These are phyloP conservation scores for Parathielavia appendiculata DNA, from an alignment of 495 filamentous ascomycete species.

Conservation along the genomic window DNA sequence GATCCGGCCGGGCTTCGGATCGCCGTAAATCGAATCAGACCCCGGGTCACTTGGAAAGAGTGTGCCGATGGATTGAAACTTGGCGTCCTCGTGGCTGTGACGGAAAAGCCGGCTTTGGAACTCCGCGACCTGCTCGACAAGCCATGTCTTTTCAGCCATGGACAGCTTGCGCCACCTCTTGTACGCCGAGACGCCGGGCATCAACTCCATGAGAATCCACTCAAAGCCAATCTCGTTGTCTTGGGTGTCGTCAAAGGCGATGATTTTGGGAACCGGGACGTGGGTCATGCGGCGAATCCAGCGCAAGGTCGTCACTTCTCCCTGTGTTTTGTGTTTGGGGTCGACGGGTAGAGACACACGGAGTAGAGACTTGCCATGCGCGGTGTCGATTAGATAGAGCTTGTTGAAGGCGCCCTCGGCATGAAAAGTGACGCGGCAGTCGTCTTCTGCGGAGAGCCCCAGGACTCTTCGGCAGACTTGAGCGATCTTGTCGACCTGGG, in stretches of 20 bases:
- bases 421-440: constrained; percentile 19
- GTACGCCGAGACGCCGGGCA: constrained; percentile 40
- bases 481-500: constrained; percentile 14
- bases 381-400: constrained; percentile 14
- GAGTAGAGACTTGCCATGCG: constrained; percentile 25
- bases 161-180: constrained; percentile 40
- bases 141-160: constrained; percentile 31
- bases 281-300: constrained; percentile 42
- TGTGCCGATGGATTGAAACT: constrained; percentile 36
- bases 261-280: constrained; percentile 48
- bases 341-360: constrained; percentile 44
- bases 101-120: constrained; percentile 30
- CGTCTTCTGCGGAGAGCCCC: constrained; percentile 6
- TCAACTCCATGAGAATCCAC: constrained; percentile 54
- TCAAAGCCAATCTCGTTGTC: constrained; percentile 51
- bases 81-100: constrained; percentile 21
- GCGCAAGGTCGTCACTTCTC: constrained; percentile 52
- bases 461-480: constrained; percentile 17
- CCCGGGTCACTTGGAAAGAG: background rate
- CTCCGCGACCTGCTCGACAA: constrained; percentile 38
- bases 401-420: constrained; percentile 27
- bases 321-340: constrained; percentile 46
- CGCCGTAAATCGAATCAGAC: background rate
- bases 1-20: constrained; percentile 10
- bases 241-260: constrained; percentile 43